Evolutionary conservation across 2,329 filamentous ascomycete species (phyloP).

Genomic region (Trichophyton schoenleinii): DNA sequence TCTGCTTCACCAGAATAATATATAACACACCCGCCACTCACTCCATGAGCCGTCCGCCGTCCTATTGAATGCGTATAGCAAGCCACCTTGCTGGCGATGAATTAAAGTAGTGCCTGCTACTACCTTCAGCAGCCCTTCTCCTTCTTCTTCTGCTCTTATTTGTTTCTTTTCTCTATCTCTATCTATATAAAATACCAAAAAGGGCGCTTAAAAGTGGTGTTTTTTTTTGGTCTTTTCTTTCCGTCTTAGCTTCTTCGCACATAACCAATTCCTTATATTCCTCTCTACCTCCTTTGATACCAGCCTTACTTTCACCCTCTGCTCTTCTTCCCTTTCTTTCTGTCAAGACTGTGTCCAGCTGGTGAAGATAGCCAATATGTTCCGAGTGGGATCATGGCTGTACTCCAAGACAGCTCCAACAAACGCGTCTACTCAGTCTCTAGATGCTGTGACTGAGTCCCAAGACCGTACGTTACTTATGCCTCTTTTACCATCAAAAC

Average conservation of each 20-base stretch:
- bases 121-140: neutral
- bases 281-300: neutral
- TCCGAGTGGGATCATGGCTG: slow-evolving; percentile 34
- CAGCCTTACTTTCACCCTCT: neutral
- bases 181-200: too few relatives aligned
- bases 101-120: neutral
- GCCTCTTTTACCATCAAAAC: neutral
- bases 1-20: neutral
- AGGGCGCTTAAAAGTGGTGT: too few relatives aligned
- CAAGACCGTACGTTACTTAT: slow-evolving; percentile 32
- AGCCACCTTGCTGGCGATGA: neutral
- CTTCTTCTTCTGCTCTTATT: too few relatives aligned
- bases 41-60: neutral
- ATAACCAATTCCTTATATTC: neutral
- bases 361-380: slow-evolving; percentile 19
- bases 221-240: neutral
- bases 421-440: slow-evolving; percentile 40
- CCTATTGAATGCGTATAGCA: neutral
- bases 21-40: too few relatives aligned
- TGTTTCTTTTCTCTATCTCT: too few relatives aligned
- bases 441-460: slow-evolving; percentile 47
- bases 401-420: slow-evolving; percentile 29
- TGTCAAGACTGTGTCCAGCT: neutral
- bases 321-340: neutral
- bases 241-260: neutral